Percentiles rank a stretch among this genome's conserved stretches.
These are phyloP conservation scores for Inga leiocalycina DNA, from an alignment of 306 rosid genomes.

Conservation along the genomic window DNA sequence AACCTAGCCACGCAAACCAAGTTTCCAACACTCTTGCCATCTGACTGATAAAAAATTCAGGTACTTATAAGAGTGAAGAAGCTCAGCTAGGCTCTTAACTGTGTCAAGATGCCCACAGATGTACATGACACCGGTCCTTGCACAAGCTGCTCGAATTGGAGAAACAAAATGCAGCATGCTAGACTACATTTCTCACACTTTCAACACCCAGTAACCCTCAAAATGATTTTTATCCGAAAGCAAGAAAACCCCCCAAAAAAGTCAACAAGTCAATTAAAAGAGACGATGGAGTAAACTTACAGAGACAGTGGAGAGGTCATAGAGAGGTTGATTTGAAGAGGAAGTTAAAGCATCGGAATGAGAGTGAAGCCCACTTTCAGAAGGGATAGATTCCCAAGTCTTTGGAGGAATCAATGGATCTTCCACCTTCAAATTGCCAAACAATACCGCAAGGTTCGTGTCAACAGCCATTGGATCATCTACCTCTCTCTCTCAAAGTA, in stretches of 20 bases:
- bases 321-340: conserved; percentile 35
- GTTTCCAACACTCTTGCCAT: neutral
- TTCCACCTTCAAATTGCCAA: conserved; percentile 68
- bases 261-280: neutral
- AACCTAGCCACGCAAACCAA: neutral
- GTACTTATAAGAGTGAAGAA: neutral
- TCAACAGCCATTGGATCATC: conserved; percentile 50
- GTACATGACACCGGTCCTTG: neutral
- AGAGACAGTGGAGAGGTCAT: conserved; percentile 59
- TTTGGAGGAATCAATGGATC: conserved; percentile 80
- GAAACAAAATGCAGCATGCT: neutral
- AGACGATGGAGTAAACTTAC: conserved; percentile 49
- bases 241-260: neutral
- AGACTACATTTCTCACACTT: neutral
- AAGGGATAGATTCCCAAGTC: conserved; percentile 78
- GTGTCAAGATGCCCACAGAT: neutral
- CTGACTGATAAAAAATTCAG: neutral
- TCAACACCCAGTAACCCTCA: neutral
- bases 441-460: conserved; percentile 52
- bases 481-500: neutral
- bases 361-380: conserved; percentile 48
- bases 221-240: neutral
- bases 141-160: neutral
- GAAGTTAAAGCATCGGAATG: conserved; percentile 2
- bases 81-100: neutral